Evolutionary conservation across 2,329 filamentous ascomycete genomes (phyloP).

Genomic region (Thielaviopsis ethacetica): DNA sequence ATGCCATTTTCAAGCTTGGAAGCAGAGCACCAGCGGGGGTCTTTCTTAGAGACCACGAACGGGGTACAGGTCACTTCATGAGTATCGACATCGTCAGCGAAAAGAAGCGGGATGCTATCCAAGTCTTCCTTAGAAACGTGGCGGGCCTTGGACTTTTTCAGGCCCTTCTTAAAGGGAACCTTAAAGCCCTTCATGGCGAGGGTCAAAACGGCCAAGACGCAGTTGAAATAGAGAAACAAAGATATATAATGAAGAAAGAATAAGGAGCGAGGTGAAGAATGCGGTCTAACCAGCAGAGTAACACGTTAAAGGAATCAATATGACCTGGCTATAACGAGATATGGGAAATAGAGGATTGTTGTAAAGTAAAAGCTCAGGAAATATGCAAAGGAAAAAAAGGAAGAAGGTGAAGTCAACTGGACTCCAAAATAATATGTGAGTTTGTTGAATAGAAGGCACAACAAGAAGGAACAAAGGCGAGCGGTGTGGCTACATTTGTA

Average conservation of each 20-base stretch:
- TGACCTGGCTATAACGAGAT: not conserved
- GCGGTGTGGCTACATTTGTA: conserved; percentile 1
- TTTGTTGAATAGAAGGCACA: not conserved
- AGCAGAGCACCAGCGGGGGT: not conserved
- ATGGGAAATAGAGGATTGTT: not conserved
- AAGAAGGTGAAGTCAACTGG: not conserved
- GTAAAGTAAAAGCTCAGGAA: not conserved
- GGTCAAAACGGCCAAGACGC: not conserved
- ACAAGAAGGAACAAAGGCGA: not conserved
- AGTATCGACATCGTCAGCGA: not conserved
- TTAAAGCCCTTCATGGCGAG: conserved; percentile 10
- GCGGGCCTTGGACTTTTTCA: not conserved
- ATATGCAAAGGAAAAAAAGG: not conserved
- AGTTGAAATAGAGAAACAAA: not conserved
- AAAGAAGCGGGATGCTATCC: conserved; percentile 7
- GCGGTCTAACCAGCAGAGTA: not conserved
- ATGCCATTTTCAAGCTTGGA: not conserved
- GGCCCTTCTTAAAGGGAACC: conserved; percentile 11
- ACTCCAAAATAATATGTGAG: not conserved
- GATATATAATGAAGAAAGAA: not conserved
- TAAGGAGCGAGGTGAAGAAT: no score
- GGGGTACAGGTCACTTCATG: not conserved
- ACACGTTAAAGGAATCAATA: not conserved
- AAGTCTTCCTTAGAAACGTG: not conserved
- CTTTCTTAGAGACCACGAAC: not conserved